Evolutionary conservation across 225 moss, liverwort and hornwort genomes (phyloP), one percentile per base, ranked within the genome.

Genomic region (Physcomitrellopsis africana): DNA sequence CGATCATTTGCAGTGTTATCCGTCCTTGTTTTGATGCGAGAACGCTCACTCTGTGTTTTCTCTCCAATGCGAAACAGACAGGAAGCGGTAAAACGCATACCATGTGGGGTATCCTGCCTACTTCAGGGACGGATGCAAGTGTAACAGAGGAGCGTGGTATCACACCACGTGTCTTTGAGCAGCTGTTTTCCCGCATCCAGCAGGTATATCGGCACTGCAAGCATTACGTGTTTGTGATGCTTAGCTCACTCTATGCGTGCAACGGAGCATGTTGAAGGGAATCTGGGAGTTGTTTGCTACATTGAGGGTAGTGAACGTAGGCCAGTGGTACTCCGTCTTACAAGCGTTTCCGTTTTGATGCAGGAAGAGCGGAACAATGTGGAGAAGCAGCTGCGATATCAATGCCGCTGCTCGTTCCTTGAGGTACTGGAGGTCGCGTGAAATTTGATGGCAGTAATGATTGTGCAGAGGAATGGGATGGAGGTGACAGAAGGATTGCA

Each of bases 11-110:
- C 4, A 37, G 32, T 2, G 32, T 24, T 24, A 24, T 24, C 32
- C 32, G 32, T 37, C 5, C 32, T 37, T 37, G 32, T 2, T 37
- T 37, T 37, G 32, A 37, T 7, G 32, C 5, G 5, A 37, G 4
- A 37, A 37, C 32, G 20, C 64, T 64, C 6, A 69, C 1, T 15
- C 43, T 58, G 7, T 3, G 60, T 29, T 0, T 42, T n/a, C 9
- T 18, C 11, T 6, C 75, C n/a, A n/a, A 57, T 58, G 24, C 7
- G 52, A 44, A 27, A 19, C 66, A 93, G 91, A 93, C 90, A 15
- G 90, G 92, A 45, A 92, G 92, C 46, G 90, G 92, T 11, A 91
- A 90, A 57, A 96, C 92, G 3, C 89, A 92, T 70, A 89, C 92
- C 3, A 92, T 92, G 92, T 86, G 87, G 92, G 90, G 87, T 37